These are phyloP conservation scores for Polychaeton citri DNA, from an alignment of 2,329 filamentous ascomycete species.

Conservation along the genomic window DNA sequence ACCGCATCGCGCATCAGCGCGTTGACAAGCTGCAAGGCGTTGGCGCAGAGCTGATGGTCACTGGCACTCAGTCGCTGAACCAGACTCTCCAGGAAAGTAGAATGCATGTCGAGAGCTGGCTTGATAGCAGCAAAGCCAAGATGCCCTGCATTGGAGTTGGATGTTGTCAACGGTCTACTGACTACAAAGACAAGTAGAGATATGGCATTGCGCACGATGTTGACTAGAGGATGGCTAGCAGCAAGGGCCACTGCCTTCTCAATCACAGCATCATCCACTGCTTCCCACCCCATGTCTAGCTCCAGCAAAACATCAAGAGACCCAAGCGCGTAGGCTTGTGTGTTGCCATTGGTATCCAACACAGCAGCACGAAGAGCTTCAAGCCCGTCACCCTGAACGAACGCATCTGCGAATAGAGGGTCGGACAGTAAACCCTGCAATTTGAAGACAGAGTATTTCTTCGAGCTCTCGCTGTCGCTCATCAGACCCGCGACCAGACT, in stretches of 20 bases:
- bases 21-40: slow-evolving; percentile 90
- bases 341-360: slow-evolving; percentile 79
- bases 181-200: slow-evolving; percentile 90
- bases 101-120: slow-evolving; percentile 79
- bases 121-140: slow-evolving; percentile 88
- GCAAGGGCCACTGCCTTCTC: slow-evolving; percentile 77
- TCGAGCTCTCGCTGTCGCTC: slow-evolving; percentile 68
- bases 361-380: slow-evolving; percentile 69
- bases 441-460: slow-evolving; percentile 99
- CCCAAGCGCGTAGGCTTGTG: slow-evolving; percentile 85
- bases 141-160: slow-evolving; percentile 42
- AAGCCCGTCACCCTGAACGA: slow-evolving; percentile 80
- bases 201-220: slow-evolving; percentile 93
- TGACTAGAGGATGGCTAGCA: slow-evolving; percentile 89
- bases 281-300: slow-evolving; percentile 96
- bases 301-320: slow-evolving; percentile 78
- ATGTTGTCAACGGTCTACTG: slow-evolving; percentile 37
- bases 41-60: slow-evolving; percentile 90
- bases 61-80: slow-evolving; percentile 84
- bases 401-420: slow-evolving; percentile 89
- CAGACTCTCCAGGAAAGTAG: slow-evolving; percentile 87
- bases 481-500: slow-evolving; percentile 40
- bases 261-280: slow-evolving; percentile 61
- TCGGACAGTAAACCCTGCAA: slow-evolving; percentile 91
- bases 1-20: slow-evolving; percentile 87